Percentiles rank a stretch among this genome's conserved stretches.
phyloP scores from a whole-genome alignment of 768 basidiomycete species.

The Suillus brevipes region DNA sequence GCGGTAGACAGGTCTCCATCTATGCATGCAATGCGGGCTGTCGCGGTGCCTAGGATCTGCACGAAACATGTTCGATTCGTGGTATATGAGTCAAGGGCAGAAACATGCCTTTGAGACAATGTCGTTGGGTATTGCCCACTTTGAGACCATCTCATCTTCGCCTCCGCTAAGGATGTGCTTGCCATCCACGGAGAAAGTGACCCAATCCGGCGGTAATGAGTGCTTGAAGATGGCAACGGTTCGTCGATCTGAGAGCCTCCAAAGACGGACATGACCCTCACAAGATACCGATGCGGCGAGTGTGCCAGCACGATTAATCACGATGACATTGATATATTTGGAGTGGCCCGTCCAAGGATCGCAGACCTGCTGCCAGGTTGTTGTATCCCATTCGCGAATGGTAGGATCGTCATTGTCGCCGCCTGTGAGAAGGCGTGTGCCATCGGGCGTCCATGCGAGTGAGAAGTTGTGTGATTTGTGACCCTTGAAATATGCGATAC shows the following conservation, averaged over 20 bases:
- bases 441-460: neutral
- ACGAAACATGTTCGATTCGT: neutral
- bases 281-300: neutral
- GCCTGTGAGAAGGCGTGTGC: neutral
- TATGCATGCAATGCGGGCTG: neutral
- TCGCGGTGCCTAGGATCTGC: neutral
- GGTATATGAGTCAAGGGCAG: neutral
- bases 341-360: neutral
- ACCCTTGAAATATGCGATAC: neutral
- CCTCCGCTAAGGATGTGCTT: neutral
- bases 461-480: neutral
- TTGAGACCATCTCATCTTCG: neutral
- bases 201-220: neutral
- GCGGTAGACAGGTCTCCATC: neutral
- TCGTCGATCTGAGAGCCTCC: neutral
- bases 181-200: neutral
- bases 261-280: neutral
- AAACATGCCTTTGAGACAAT: neutral
- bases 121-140: neutral
- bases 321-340: neutral
- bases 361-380: neutral
- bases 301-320: neutral
- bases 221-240: neutral
- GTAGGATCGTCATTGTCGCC: neutral
- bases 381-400: neutral